Evolutionary conservation across 2,329 filamentous ascomycete species (phyloP), one percentile per base, ranked within the genome.

Genomic region (Pyrenophora graminea): DNA sequence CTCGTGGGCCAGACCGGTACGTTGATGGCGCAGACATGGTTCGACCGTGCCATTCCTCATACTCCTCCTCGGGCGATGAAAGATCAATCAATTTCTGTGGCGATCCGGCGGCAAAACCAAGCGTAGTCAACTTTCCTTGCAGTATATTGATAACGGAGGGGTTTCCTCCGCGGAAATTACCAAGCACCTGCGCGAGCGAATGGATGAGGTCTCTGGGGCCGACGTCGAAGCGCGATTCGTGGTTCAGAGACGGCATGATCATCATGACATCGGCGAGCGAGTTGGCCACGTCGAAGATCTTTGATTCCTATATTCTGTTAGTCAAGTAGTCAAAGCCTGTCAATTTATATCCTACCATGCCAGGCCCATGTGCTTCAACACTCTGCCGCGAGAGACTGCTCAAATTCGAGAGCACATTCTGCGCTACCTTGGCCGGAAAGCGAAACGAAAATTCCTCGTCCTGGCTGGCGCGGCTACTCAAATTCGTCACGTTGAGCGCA

Each of bases 191-290:
- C 0, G 68, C 64, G 7, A 72, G 60, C 4, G 66, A 67, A 36
- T 71, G 68, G 6, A 72, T 69, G 2, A 72, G 59, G 39, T 72
- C 68, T 48, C 69, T 57, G 6, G 69, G 69, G 2, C 69, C 68
- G 33, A 71, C 52, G 5, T 57, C 60, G 19, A 72, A 71, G 13
- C 61, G 55, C 1, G 68, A 59, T 37, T 69, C 63, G 47, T 67
- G 62, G 39, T 70, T 72, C 27, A 70, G 55, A 0, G 63, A 59
- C 0, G 69, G 69, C 49, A 72, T 68, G 25, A 67, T 71, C 40
- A 72, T 71, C 69, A 72, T 72, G 8, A 72, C 69, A 36, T 72
- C 68, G 3, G 69, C 69, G 10, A 72, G 62, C 1, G 69, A 71
- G 41, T 69, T 70, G 18, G 68, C 64, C 7, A 72, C 69, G 23